Conservation (phyloP, 1,139 yeast genomes). For the Hyphopichia buzzinii region DNA sequence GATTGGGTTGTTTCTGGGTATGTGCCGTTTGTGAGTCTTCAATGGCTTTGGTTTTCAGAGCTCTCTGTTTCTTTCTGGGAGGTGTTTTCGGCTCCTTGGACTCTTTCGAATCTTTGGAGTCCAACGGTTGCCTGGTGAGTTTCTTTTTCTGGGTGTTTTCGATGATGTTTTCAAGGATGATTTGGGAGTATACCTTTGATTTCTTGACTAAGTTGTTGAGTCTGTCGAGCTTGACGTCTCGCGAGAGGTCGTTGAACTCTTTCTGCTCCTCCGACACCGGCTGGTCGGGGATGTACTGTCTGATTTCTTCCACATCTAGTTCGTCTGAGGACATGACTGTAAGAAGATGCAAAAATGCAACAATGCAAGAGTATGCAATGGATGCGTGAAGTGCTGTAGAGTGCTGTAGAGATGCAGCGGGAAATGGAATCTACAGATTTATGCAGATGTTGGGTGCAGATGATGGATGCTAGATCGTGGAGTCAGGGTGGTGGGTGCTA, state of each 20-base stretch:
- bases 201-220: constrained; percentile 73
- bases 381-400: too few relatives aligned
- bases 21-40: constrained; percentile 21
- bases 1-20: constrained; percentile 55
- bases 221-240: constrained; percentile 52
- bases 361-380: too few relatives aligned
- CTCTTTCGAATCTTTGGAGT: too few relatives aligned
- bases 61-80: constrained; percentile 8
- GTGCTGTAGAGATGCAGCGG: too few relatives aligned
- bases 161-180: constrained; percentile 73
- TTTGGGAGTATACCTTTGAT: constrained; percentile 80
- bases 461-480: too few relatives aligned
- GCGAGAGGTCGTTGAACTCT: constrained; percentile 41
- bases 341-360: too few relatives aligned
- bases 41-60: constrained; percentile 17
- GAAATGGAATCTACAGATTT: too few relatives aligned
- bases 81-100: constrained; percentile 7
- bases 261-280: constrained; percentile 26
- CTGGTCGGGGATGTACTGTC: constrained; percentile 3
- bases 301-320: constrained; percentile 1
- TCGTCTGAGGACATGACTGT: constrained; percentile 4
- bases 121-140: constrained; percentile 6
- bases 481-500: too few relatives aligned
- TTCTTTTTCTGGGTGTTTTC: constrained; percentile 39
- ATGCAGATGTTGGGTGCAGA: too few relatives aligned